A percentile compares a stretch with the other conserved stretches of the same genome.
phyloP scores from a whole-genome alignment of 2,329 filamentous ascomycete genomes.

The Teratosphaeria gauchensis region DNA sequence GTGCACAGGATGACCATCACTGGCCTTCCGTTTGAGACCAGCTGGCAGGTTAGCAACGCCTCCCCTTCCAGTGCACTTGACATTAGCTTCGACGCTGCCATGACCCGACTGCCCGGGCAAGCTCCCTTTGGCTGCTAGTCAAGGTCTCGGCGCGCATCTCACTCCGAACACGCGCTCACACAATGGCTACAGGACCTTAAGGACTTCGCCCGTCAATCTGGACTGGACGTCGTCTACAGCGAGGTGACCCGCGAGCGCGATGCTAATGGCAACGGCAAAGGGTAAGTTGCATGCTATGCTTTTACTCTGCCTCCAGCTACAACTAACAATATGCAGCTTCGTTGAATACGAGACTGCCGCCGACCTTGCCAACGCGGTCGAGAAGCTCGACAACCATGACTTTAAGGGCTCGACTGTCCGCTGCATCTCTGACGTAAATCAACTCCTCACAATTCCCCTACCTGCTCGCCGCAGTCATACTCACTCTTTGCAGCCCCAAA shows the following conservation, averaged over 20 bases:
- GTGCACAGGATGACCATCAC: slow-evolving; percentile 95
- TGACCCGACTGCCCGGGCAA: neutral
- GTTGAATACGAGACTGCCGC: slow-evolving; percentile 93
- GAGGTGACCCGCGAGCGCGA: slow-evolving; percentile 89
- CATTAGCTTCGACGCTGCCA: neutral
- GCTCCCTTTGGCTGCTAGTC: neutral
- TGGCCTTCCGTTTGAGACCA: slow-evolving; percentile 95
- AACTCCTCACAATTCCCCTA: neutral
- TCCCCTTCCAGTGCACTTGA: neutral
- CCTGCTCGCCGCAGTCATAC: neutral
- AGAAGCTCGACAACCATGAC: slow-evolving; percentile 86
- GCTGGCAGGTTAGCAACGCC: slow-evolving; percentile 87
- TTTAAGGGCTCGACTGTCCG: slow-evolving; percentile 84
- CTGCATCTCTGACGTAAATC: slow-evolving; percentile 75
- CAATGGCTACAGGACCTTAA: slow-evolving; percentile 76
- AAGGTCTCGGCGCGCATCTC: neutral
- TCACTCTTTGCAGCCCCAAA: slow-evolving; percentile 54
- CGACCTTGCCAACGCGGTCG: slow-evolving; percentile 82
- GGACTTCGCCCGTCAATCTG: slow-evolving; percentile 96
- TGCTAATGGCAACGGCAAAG: slow-evolving; percentile 52
- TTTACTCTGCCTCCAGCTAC: neutral
- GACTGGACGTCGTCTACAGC: slow-evolving; percentile 95
- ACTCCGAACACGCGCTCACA: neutral
- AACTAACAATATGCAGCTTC: slow-evolving; percentile 51
- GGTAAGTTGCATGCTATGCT: slow-evolving; percentile 48